These are phyloP conservation scores for Actinomortierella ambigua DNA, from an alignment of 371 early-diverging fungal genomes.

Conservation along the genomic window DNA sequence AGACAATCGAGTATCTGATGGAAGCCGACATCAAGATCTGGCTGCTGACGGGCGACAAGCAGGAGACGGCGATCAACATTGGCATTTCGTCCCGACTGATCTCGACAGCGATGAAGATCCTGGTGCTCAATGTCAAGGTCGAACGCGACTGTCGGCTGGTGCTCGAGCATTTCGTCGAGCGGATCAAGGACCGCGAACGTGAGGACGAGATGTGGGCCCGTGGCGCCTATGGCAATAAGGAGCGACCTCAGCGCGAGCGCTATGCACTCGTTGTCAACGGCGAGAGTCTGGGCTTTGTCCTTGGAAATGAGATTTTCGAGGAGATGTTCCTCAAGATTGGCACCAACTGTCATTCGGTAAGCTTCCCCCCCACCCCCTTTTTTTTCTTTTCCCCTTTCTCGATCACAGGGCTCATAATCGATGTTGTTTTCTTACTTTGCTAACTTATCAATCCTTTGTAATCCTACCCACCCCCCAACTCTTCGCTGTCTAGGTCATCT, in stretches of 20 bases:
- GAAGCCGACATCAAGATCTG: constrained; percentile 83
- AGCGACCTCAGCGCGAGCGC: constrained; percentile 25
- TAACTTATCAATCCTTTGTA: no score
- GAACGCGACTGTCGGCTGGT: constrained; percentile 44
- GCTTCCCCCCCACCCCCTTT: neutral
- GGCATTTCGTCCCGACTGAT: constrained; percentile 77
- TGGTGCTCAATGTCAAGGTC: constrained; percentile 63
- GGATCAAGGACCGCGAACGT: constrained; percentile 58
- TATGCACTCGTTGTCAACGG: constrained; percentile 48
- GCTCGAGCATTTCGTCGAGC: constrained; percentile 44
- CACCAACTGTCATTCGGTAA: constrained; percentile 45
- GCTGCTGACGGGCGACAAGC: constrained; percentile 96
- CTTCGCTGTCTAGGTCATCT: constrained; percentile 90
- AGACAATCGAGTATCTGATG: constrained; percentile 77
- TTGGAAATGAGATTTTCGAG: constrained; percentile 43
- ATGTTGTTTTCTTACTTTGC: no score
- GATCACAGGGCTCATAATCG: no score
- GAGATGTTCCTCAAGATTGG: constrained; percentile 46
- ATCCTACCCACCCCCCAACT: no score
- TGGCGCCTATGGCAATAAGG: constrained; percentile 13
- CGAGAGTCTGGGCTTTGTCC: constrained; percentile 43
- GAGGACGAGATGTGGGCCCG: constrained; percentile 54
- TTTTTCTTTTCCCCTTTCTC: constrained; percentile 19
- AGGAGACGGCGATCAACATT: constrained; percentile 92
- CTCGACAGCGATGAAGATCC: constrained; percentile 64